phyloP scores from a whole-genome alignment of 1,139 yeast genomes.

The Taphrina populina region DNA sequence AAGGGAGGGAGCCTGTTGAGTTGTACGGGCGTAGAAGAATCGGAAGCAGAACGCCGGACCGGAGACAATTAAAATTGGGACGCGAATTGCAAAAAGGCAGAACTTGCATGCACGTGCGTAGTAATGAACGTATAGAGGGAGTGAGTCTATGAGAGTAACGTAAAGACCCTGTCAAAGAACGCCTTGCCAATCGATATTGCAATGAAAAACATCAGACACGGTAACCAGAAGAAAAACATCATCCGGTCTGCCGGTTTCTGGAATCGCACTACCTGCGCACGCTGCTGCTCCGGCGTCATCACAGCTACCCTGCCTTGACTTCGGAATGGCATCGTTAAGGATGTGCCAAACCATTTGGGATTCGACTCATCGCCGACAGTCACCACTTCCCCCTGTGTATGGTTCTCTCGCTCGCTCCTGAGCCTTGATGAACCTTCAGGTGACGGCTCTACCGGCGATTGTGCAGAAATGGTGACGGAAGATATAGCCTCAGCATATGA shows the following conservation, averaged over 20 bases:
- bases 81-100: slow-evolving; percentile 4
- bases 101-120: background rate
- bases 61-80: slow-evolving; percentile 6
- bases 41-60: slow-evolving; percentile 14
- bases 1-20: no score
- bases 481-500: slow-evolving; percentile 26
- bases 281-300: slow-evolving; percentile 26
- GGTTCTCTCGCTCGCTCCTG: no score
- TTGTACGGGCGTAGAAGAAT: slow-evolving; percentile 5
- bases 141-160: background rate
- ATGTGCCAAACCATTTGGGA: background rate
- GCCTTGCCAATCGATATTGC: slow-evolving; percentile 14
- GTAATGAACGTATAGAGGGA: background rate
- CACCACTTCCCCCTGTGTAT: no score
- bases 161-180: background rate
- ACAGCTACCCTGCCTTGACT: slow-evolving; percentile 20
- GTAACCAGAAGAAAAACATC: slow-evolving; percentile 29
- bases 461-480: no score
- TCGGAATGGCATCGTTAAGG: slow-evolving; percentile 1
- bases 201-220: slow-evolving; percentile 24
- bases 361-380: no score
- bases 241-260: slow-evolving; percentile 28
- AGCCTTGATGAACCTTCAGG: no score
- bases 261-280: slow-evolving; percentile 20
- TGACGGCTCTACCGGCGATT: no score